A percentile compares a stretch with the other conserved stretches of the same genome.
These are phyloP conservation scores for Alternaria sp. DNA, from an alignment of 2,329 filamentous ascomycete species.

Conservation along the genomic window DNA sequence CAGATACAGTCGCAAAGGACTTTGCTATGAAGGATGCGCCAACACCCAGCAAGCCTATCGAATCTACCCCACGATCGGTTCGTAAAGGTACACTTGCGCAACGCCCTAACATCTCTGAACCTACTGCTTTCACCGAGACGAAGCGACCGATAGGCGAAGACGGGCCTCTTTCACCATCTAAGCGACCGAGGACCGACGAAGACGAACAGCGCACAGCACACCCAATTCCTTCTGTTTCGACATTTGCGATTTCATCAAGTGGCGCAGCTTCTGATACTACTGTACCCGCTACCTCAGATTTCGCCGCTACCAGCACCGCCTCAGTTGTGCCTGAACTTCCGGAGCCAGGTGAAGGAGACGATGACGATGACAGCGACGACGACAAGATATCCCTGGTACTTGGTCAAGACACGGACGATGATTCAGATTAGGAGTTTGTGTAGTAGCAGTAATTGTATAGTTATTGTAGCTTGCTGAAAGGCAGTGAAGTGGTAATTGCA, in stretches of 20 bases:
- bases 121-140: constrained; percentile 14
- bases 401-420: constrained; percentile 49
- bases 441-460: neutral
- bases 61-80: neutral
- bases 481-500: constrained; percentile 13
- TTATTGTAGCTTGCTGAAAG: neutral
- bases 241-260: neutral
- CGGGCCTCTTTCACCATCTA: constrained; percentile 36
- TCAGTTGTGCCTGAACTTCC: constrained; percentile 28
- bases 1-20: constrained; percentile 22
- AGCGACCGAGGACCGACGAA: constrained; percentile 36
- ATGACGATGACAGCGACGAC: constrained; percentile 38
- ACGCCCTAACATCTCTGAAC: neutral
- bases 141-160: constrained; percentile 39
- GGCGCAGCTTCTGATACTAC: neutral
- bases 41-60: neutral
- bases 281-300: constrained; percentile 27
- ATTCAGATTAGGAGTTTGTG: constrained; percentile 34
- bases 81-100: neutral
- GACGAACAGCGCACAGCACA: constrained; percentile 14
- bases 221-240: constrained; percentile 12
- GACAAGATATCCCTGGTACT: constrained; percentile 42
- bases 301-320: constrained; percentile 26
- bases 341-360: constrained; percentile 22
- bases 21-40: constrained; percentile 26